Conservation (phyloP, 306 rosid genomes). For the Quercus gilva region DNA sequence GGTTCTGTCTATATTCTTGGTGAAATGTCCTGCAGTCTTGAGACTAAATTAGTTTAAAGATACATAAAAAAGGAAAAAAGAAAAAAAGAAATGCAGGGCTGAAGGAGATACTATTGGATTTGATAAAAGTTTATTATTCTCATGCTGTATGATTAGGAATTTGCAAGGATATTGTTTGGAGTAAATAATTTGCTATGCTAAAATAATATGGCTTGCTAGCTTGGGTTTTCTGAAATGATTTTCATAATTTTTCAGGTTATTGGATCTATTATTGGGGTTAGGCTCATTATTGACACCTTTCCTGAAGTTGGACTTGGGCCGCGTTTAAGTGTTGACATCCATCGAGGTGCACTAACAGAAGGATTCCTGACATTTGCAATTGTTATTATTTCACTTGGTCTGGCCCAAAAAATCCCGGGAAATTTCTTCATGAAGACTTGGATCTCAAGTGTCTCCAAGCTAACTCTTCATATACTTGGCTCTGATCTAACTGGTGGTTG, state of each 20-base stretch:
- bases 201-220: background rate
- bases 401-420: conserved; percentile 50
- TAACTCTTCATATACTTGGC: conserved; percentile 77
- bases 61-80: background rate
- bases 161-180: background rate
- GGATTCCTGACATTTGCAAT: conserved; percentile 69
- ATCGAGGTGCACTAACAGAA: conserved; percentile 82
- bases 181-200: background rate
- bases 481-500: conserved; percentile 93
- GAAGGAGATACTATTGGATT: background rate
- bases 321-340: conserved; percentile 62
- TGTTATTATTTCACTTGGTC: conserved; percentile 64
- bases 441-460: conserved; percentile 87
- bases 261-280: conserved; percentile 77
- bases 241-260: conserved; percentile 49
- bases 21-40: background rate
- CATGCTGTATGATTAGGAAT: background rate
- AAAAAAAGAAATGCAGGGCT: background rate
- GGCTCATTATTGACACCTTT: conserved; percentile 46
- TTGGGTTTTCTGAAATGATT: background rate
- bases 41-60: background rate
- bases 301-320: conserved; percentile 82
- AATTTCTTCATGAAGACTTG: conserved; percentile 88
- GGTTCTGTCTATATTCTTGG: background rate
- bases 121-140: background rate